A percentile compares a stretch with the other conserved stretches of the same genome.
These are phyloP conservation scores for Xylariales sp. DNA, from an alignment of 2,329 filamentous ascomycete genomes.

Conservation along the genomic window DNA sequence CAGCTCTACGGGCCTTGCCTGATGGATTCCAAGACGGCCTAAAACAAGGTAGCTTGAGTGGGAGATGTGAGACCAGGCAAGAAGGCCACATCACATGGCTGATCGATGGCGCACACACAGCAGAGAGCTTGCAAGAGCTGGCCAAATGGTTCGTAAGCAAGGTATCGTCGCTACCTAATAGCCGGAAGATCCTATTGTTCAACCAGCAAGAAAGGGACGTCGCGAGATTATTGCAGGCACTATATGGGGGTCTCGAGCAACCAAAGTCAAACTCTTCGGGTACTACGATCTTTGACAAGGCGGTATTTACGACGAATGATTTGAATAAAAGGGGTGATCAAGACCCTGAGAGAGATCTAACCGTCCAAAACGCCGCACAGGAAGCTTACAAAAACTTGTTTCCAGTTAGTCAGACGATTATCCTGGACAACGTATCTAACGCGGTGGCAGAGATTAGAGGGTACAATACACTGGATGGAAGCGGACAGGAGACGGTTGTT, in stretches of 20 bases:
- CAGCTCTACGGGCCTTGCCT: conserved; percentile 34
- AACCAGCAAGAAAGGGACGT: conserved; percentile 69
- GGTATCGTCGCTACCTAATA: conserved; percentile 12
- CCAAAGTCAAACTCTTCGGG: neutral
- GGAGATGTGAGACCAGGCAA: conserved; percentile 67
- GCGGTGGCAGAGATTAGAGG: conserved; percentile 56
- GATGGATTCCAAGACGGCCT: conserved; percentile 60
- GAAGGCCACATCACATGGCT: conserved; percentile 62
- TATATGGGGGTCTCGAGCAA: conserved; percentile 12
- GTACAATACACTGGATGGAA: conserved; percentile 27
- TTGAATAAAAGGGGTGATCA: conserved; percentile 27
- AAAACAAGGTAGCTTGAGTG: conserved; percentile 62
- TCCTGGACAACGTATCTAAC: conserved; percentile 67
- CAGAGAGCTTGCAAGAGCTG: conserved; percentile 74
- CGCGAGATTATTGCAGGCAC: conserved; percentile 19
- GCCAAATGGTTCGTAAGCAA: conserved; percentile 69
- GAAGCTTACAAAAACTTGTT: conserved; percentile 54
- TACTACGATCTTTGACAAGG: conserved; percentile 41
- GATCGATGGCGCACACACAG: conserved; percentile 84
- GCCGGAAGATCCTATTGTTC: conserved; percentile 65
- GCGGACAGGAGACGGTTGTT: conserved; percentile 41
- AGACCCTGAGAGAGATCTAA: conserved; percentile 51
- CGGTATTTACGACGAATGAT: conserved; percentile 77
- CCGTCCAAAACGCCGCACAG: conserved; percentile 65
- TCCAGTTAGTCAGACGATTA: conserved; percentile 36